Evolutionary conservation across 208 protist genomes (phyloP), one percentile per base, ranked within the genome.

Genomic region (Porcisia hertigi): DNA sequence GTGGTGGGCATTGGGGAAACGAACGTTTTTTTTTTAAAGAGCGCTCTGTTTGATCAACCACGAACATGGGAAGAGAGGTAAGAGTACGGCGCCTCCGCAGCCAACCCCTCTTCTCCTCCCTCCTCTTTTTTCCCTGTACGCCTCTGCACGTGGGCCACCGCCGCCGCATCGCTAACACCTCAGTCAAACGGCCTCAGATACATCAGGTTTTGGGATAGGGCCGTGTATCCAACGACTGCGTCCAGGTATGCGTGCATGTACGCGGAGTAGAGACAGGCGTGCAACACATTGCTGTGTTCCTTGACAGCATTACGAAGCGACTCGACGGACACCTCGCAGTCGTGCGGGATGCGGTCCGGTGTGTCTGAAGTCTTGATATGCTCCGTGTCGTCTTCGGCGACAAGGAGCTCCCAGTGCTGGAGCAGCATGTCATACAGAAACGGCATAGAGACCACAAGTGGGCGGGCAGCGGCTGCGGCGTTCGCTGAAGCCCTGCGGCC

Each of bases 131-230:
- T 30, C 0, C 30, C 30, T 30, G 30, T 30, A 30, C 30, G 30
- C 54, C 16, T 36, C 65, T 49, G 20, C 39, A 6, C 64, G 53
- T 70, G 39, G 18, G 47, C 14, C 43, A 65, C 20, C 20, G 52
- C 20, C 20, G 52, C 39, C 36, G 57, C 71, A 39, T 45, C 39
- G 62, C 7, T 39, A 47, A 14, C 18, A 20, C 54, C 73, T 64
- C 41, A 71, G 25, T n/a, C 54, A 4, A 39, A 55, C 36, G 70
- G 0, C 41, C 65, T 75, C 18, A 84, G 80, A 62, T 74, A 84
- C 76, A 93, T 83, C 54, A 93, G 77, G 43, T 88, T 92, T 69
- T 90, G 86, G 25, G 91, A 96, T 14, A 96, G 79, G 9, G 80
- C 80, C 52, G 85, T 85, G 78, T 96, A 91, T 30, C 88, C 84